phyloP scores from a whole-genome alignment of 352 stramenopile genomes.

The Phytophthora ohioensis region DNA sequence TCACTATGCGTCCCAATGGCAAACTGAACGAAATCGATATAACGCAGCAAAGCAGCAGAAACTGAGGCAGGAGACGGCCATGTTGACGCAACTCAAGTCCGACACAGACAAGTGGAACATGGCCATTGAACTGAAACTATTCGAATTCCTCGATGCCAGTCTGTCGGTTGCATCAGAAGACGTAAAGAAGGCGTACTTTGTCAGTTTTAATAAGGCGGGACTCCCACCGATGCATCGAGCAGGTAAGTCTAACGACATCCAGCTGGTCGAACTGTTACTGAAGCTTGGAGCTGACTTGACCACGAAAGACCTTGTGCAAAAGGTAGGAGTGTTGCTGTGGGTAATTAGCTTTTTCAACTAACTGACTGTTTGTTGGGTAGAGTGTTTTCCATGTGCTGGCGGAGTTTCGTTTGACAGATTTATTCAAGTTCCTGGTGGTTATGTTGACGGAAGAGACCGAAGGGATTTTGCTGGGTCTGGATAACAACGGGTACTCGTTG shows the following conservation, averaged over 20 bases:
- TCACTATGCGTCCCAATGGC: slow-evolving; percentile 46
- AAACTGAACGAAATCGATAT: slow-evolving; percentile 30
- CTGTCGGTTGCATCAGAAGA: slow-evolving; percentile 35
- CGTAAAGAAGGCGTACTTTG: slow-evolving; percentile 45
- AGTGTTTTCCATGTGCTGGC: slow-evolving; percentile 61
- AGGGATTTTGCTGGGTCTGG: slow-evolving; percentile 42
- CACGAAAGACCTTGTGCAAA: slow-evolving; percentile 44
- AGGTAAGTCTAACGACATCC: slow-evolving; percentile 52
- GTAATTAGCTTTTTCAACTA: neutral
- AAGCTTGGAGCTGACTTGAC: slow-evolving; percentile 45
- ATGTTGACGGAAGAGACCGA: slow-evolving; percentile 34
- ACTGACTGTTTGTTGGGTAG: slow-evolving; percentile 19
- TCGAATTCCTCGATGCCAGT: slow-evolving; percentile 48
- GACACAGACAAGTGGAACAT: slow-evolving; percentile 78
- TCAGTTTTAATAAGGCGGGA: slow-evolving; percentile 49
- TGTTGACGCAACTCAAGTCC: slow-evolving; percentile 62
- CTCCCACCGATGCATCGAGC: slow-evolving; percentile 68
- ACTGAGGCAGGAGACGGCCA: slow-evolving; percentile 57
- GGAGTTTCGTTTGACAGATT: slow-evolving; percentile 44
- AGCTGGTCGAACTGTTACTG: slow-evolving; percentile 56
- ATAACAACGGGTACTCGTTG: slow-evolving; percentile 51
- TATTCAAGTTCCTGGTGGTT: slow-evolving; percentile 49
- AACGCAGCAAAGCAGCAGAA: slow-evolving; percentile 46
- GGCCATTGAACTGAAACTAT: slow-evolving; percentile 63
- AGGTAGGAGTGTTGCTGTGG: slow-evolving; percentile 26